Conservation (phyloP, 805 yeast genomes). For the Yamadazyma laniorum region DNA sequence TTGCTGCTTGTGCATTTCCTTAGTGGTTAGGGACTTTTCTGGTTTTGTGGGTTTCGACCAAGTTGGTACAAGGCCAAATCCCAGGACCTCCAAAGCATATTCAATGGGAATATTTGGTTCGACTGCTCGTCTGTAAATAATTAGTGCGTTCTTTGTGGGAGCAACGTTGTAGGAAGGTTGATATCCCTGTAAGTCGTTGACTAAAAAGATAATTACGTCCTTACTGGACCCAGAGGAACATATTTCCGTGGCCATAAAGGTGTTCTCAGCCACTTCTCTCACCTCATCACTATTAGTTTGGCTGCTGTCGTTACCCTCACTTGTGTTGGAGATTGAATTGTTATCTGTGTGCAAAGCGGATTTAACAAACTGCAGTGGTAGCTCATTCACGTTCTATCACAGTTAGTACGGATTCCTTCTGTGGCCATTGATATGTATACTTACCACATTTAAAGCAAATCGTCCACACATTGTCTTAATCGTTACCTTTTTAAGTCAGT, state of each 20-base stretch:
- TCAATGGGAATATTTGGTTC: slow-evolving; percentile 8
- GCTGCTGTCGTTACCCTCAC: too few relatives aligned
- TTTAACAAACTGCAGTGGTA: slow-evolving; percentile 27
- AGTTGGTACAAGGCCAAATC: slow-evolving; percentile 76
- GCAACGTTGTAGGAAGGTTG: slow-evolving; percentile 55
- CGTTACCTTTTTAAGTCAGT: too few relatives aligned
- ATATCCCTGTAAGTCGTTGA: slow-evolving; percentile 16
- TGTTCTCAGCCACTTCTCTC: neutral
- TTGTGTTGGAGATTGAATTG: too few relatives aligned
- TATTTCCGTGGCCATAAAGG: slow-evolving; percentile 1
- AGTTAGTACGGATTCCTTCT: too few relatives aligned
- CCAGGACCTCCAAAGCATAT: slow-evolving; percentile 52
- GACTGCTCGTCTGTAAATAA: slow-evolving; percentile 21
- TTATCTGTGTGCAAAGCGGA: slow-evolving; percentile 16
- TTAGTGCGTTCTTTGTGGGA: slow-evolving; percentile 56
- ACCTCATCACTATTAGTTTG: neutral
- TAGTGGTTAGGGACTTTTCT: slow-evolving; percentile 24
- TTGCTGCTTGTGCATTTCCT: slow-evolving; percentile 33
- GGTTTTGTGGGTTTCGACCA: slow-evolving; percentile 54
- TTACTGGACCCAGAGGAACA: neutral
- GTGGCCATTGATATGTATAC: slow-evolving; percentile 6
- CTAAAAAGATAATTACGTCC: slow-evolving; percentile 7
- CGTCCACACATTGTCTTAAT: slow-evolving; percentile 63
- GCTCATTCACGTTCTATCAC: slow-evolving; percentile 24
- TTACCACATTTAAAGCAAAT: slow-evolving; percentile 47